Conservation (phyloP, 352 stramenopile species). For the Saprolegnia parasitica region DNA sequence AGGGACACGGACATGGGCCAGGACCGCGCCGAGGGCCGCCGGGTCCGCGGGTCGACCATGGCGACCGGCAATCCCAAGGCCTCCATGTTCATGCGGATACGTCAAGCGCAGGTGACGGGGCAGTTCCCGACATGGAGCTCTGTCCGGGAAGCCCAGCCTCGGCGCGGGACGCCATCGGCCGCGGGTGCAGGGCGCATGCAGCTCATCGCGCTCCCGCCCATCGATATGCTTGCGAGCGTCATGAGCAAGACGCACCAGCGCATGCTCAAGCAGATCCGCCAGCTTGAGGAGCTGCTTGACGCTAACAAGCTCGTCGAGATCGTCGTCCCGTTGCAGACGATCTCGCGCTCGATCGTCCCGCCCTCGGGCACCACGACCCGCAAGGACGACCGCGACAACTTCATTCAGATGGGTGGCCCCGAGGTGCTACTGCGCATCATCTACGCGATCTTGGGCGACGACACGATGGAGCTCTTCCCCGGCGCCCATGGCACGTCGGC, state of each 20-base stretch:
- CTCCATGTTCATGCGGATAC: conserved; percentile 27
- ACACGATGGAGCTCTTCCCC: conserved; percentile 35
- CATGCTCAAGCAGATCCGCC: conserved; percentile 25
- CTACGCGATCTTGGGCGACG: conserved; percentile 56
- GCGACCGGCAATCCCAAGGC: neutral
- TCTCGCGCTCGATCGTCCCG: conserved; percentile 23
- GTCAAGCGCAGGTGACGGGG: conserved; percentile 22
- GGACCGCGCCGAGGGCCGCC: neutral
- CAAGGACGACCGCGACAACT: conserved; percentile 51
- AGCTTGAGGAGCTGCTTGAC: conserved; percentile 22
- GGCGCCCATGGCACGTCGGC: conserved; percentile 33
- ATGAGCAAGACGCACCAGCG: conserved; percentile 12
- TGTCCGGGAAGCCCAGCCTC: neutral
- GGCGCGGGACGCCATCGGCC: neutral
- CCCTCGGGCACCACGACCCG: conserved; percentile 12
- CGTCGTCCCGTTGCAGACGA: conserved; percentile 28
- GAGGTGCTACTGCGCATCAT: conserved; percentile 72
- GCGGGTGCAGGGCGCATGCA: neutral
- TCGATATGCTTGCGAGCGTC: conserved; percentile 21
- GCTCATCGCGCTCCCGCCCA: conserved; percentile 4
- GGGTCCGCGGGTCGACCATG: conserved; percentile 6
- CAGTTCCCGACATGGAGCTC: conserved; percentile 2
- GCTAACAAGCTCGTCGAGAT: conserved; percentile 16
- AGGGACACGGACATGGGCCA: conserved; percentile 3
- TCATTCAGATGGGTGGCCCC: conserved; percentile 64